phyloP scores from a whole-genome alignment of 495 filamentous ascomycete species.

The Oidiodendron maius region DNA sequence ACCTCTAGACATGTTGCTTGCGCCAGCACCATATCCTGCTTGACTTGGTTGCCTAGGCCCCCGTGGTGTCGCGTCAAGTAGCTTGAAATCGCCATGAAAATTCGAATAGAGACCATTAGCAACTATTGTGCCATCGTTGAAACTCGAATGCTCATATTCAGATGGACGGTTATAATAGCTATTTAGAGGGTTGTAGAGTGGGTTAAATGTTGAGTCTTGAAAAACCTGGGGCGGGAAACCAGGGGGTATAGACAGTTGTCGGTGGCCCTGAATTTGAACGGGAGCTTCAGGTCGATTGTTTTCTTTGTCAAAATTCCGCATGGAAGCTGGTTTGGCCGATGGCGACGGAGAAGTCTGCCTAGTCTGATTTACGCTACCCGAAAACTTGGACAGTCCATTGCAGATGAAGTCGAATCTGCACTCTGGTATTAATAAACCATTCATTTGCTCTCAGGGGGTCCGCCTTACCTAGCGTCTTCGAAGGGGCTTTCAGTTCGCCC shows the following conservation, averaged over 20 bases:
- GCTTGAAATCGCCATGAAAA: slow-evolving; percentile 15
- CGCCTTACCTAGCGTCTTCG: slow-evolving; percentile 26
- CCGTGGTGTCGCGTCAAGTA: neutral
- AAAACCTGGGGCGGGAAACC: slow-evolving; percentile 24
- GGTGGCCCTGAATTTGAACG: neutral
- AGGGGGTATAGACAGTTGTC: slow-evolving; percentile 11
- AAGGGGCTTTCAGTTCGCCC: slow-evolving; percentile 24
- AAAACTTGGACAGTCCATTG: slow-evolving; percentile 6
- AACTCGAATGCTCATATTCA: slow-evolving; percentile 7
- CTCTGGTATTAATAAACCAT: too few relatives aligned
- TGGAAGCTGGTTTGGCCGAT: slow-evolving; percentile 2
- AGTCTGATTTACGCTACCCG: neutral
- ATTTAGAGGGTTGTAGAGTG: slow-evolving; percentile 30
- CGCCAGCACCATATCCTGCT: neutral
- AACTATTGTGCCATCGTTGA: neutral
- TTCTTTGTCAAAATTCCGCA: slow-evolving; percentile 12
- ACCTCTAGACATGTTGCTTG: slow-evolving; percentile 2
- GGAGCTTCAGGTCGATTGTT: slow-evolving; percentile 7
- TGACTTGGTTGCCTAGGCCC: neutral
- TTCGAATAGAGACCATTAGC: slow-evolving; percentile 1
- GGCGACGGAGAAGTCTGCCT: slow-evolving; percentile 13
- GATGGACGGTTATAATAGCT: neutral
- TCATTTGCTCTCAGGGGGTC: too few relatives aligned
- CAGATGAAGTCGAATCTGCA: slow-evolving; percentile 17
- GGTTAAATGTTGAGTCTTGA: slow-evolving; percentile 32